phyloP scores from a whole-genome alignment of 148 eudicot genomes.

The Arctostaphylos glauca region DNA sequence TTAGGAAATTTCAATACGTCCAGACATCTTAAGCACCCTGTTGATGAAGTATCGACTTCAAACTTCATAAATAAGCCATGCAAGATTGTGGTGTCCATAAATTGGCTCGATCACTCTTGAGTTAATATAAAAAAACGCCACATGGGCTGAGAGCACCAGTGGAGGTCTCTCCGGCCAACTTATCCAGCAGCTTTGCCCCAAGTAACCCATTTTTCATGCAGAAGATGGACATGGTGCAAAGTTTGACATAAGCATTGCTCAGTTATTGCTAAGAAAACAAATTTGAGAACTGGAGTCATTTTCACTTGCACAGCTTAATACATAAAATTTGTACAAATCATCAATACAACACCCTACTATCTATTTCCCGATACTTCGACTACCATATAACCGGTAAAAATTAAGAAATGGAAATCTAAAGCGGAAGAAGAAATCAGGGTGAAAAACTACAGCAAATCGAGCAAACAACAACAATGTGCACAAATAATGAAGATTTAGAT shows the following conservation, averaged over 20 bases:
- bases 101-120: too few species aligned
- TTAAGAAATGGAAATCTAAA: neutral
- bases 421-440: neutral
- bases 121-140: too few species aligned
- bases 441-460: neutral
- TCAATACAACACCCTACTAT: neutral
- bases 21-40: too few species aligned
- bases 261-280: neutral
- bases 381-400: neutral
- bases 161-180: neutral
- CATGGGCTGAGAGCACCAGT: too few species aligned
- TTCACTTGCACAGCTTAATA: neutral
- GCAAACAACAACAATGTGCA: neutral
- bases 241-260: neutral
- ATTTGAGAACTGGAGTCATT: neutral
- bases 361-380: constrained; percentile 7
- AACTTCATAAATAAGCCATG: neutral
- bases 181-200: neutral
- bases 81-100: too few species aligned
- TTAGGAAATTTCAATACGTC: too few species aligned
- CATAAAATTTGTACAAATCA: constrained; percentile 11
- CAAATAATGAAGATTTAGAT: neutral
- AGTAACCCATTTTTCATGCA: neutral
- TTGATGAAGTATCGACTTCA: neutral
- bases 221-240: neutral